Percentiles rank a stretch among this genome's conserved stretches.
phyloP scores from a whole-genome alignment of 306 rosid genomes.

The Lathyrus tuberosus region DNA sequence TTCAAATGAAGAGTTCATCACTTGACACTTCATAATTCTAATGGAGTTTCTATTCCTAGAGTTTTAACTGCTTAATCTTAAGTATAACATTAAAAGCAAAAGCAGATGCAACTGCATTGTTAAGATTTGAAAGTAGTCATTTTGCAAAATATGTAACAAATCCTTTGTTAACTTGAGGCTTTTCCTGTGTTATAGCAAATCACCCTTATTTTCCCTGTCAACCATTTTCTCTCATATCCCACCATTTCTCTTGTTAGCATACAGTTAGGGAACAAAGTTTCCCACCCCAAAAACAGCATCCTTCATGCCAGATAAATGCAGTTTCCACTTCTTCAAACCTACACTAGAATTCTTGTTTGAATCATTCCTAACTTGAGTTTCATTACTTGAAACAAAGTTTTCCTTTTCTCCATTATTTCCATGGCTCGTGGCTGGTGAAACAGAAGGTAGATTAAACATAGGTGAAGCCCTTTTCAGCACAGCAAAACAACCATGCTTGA shows the following conservation, averaged over 20 bases:
- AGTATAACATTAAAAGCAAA: neutral
- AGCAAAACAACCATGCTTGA: constrained; percentile 32
- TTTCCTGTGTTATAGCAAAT: constrained; percentile 45
- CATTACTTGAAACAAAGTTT: constrained; percentile 42
- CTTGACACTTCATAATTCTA: too few relatives aligned
- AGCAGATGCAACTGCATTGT: neutral
- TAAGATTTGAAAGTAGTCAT: neutral
- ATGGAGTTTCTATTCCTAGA: too few relatives aligned
- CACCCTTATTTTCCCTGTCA: constrained; percentile 53
- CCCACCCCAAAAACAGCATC: constrained; percentile 48
- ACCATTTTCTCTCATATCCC: constrained; percentile 42
- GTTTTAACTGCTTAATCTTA: too few relatives aligned
- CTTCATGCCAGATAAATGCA: constrained; percentile 49
- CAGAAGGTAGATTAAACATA: constrained; percentile 75
- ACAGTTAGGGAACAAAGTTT: constrained; percentile 74
- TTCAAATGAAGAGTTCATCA: too few relatives aligned
- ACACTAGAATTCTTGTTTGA: constrained; percentile 37
- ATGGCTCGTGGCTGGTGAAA: constrained; percentile 60
- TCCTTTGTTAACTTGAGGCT: constrained; percentile 14
- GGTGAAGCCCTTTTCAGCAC: constrained; percentile 42
- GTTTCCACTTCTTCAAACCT: constrained; percentile 59
- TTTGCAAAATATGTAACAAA: neutral
- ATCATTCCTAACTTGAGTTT: constrained; percentile 45
- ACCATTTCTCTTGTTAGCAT: constrained; percentile 71
- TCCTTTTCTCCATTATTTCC: constrained; percentile 59